Percentiles rank a stretch among this genome's conserved stretches.
Conservation (phyloP, 371 early-diverging fungal genomes). For the Actinomortierella ambigua region DNA sequence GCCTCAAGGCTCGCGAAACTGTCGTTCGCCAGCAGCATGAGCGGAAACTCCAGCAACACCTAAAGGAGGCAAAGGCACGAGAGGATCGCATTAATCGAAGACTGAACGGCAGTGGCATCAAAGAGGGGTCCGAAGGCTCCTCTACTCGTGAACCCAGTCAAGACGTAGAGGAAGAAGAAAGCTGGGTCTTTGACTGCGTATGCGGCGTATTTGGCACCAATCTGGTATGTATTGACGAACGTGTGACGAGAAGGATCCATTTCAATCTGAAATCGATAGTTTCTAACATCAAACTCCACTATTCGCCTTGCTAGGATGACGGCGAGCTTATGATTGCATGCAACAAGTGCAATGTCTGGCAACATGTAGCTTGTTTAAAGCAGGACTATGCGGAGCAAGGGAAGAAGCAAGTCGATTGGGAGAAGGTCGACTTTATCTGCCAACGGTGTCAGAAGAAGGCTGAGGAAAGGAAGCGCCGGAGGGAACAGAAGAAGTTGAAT, state of each 20-base stretch:
- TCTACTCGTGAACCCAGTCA: slow-evolving; percentile 1
- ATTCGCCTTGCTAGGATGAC: slow-evolving; percentile 55
- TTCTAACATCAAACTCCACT: too few species aligned
- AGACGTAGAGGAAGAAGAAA: slow-evolving; percentile 53
- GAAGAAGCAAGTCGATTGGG: slow-evolving; percentile 37
- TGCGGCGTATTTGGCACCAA: slow-evolving; percentile 63
- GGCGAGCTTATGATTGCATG: slow-evolving; percentile 80
- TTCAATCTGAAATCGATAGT: too few species aligned
- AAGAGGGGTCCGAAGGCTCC: slow-evolving; percentile 23
- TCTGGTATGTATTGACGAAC: slow-evolving; percentile 45
- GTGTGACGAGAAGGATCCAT: too few species aligned
- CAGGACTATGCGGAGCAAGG: slow-evolving; percentile 50
- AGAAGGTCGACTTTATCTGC: slow-evolving; percentile 52
- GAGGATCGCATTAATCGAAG: slow-evolving; percentile 34
- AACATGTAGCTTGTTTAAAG: slow-evolving; percentile 69
- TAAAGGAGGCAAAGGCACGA: slow-evolving; percentile 39
- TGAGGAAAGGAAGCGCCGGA: neutral
- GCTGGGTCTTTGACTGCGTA: slow-evolving; percentile 61
- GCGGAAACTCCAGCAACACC: slow-evolving; percentile 28
- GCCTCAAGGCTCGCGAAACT: slow-evolving; percentile 56
- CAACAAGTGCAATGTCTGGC: slow-evolving; percentile 71
- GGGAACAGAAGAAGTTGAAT: slow-evolving; percentile 17
- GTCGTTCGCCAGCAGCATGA: slow-evolving; percentile 52
- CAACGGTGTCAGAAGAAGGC: slow-evolving; percentile 41
- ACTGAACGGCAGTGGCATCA: slow-evolving; percentile 8